phyloP scores from a whole-genome alignment of 805 yeast genomes.

The Candida loeiensis region DNA sequence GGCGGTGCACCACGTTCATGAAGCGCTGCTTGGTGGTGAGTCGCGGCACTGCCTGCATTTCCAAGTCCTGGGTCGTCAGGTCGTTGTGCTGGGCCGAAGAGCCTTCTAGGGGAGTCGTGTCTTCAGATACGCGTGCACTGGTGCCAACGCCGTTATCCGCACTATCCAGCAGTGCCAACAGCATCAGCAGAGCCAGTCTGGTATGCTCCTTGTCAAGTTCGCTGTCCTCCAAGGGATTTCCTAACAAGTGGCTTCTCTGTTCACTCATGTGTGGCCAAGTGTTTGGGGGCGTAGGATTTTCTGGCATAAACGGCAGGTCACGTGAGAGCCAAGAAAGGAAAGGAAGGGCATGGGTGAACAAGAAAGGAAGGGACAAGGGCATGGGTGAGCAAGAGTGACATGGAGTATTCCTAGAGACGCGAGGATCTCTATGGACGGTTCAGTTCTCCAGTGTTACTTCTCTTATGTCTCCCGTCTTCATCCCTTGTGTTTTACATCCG shows the following conservation, averaged over 20 bases:
- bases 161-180: slow-evolving; percentile 6
- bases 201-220: slow-evolving; percentile 3
- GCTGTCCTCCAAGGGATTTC: not conserved
- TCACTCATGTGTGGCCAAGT: not conserved
- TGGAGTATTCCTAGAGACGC: not conserved
- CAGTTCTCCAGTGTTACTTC: too few relatives aligned
- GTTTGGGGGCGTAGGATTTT: not conserved
- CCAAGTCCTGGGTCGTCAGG: slow-evolving; percentile 21
- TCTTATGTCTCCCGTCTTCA: too few relatives aligned
- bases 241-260: not conserved
- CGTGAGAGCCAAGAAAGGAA: not conserved
- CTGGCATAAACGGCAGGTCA: not conserved
- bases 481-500: too few relatives aligned
- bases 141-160: not conserved
- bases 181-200: slow-evolving; percentile 3
- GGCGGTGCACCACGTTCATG: slow-evolving; percentile 27
- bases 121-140: slow-evolving; percentile 14
- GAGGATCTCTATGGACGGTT: not conserved
- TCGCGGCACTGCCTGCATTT: slow-evolving; percentile 21
- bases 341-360: not conserved
- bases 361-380: not conserved
- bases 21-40: slow-evolving; percentile 30
- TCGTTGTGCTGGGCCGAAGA: slow-evolving; percentile 13
- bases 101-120: slow-evolving; percentile 21
- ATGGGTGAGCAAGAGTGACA: not conserved